Conservation (phyloP, 176 grass and related monocot genomes). For the Lolium multiflorum region DNA sequence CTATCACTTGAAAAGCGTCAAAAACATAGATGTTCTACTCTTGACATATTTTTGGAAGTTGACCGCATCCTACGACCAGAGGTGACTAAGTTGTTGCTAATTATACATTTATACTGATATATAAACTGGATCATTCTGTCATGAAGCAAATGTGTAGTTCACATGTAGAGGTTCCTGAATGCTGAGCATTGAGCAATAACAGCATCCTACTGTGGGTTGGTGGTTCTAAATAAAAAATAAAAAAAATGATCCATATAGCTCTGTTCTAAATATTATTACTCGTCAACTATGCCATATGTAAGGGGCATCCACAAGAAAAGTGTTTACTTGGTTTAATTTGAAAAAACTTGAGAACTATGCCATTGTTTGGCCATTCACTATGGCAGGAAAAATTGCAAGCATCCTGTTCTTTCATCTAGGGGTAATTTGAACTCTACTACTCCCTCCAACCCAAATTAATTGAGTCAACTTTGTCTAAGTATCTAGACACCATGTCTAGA, state of each 20-base stretch:
- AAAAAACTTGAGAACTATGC: not conserved
- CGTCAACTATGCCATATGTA: not conserved
- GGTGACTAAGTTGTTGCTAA: constrained; percentile 55
- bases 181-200: not conserved
- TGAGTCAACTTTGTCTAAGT: no score
- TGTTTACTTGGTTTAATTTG: not conserved
- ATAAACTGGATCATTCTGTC: not conserved
- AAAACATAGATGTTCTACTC: constrained; percentile 75
- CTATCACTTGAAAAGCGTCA: constrained; percentile 70
- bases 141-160: not conserved
- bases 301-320: not conserved
- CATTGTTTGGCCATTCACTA: constrained; percentile 14
- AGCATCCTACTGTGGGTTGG: constrained; percentile 4
- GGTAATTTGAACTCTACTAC: not conserved
- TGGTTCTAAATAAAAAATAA: constrained; percentile 24
- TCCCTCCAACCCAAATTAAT: no score
- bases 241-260: constrained; percentile 9
- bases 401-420: constrained; percentile 1
- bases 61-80: constrained; percentile 97
- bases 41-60: constrained; percentile 96
- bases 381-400: not conserved
- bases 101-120: constrained; percentile 21
- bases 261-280: constrained; percentile 19
- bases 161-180: constrained; percentile 15
- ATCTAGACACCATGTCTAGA: no score